A percentile compares a stretch with the other conserved stretches of the same genome.
Evolutionary conservation across 2,329 filamentous ascomycete species (phyloP).

Genomic region (Trichoderma oligosporum): DNA sequence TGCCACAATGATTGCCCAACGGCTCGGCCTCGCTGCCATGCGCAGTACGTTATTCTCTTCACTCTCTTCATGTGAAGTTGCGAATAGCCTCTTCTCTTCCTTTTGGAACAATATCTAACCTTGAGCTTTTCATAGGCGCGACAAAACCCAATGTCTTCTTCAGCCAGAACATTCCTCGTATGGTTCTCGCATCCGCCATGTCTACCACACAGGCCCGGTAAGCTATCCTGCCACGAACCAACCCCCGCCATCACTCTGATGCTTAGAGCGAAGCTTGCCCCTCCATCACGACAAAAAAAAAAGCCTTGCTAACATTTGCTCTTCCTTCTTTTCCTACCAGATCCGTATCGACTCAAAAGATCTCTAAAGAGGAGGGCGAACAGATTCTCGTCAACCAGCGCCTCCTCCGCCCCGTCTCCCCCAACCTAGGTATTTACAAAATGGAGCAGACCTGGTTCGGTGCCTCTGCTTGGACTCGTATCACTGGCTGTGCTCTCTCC

Average conservation of each 20-base stretch:
- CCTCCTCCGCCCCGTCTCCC: slow-evolving; percentile 73
- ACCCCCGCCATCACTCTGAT: neutral
- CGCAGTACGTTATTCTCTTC: slow-evolving; percentile 49
- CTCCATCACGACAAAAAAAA: neutral
- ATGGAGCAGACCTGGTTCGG: slow-evolving; percentile 81
- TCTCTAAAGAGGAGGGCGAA: slow-evolving; percentile 51
- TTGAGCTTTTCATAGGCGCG: slow-evolving; percentile 30
- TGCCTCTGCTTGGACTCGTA: slow-evolving; percentile 69
- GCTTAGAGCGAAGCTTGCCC: neutral
- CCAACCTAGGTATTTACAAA: slow-evolving; percentile 83
- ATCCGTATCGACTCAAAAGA: slow-evolving; percentile 53
- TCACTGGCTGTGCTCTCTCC: slow-evolving; percentile 73
- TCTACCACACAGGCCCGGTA: slow-evolving; percentile 48
- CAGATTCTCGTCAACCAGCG: slow-evolving; percentile 78
- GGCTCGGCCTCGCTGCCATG: slow-evolving; percentile 56
- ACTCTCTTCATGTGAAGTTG: slow-evolving; percentile 8
- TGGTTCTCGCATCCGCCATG: slow-evolving; percentile 41
- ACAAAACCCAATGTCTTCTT: slow-evolving; percentile 46
- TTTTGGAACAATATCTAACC: neutral
- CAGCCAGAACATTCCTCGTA: slow-evolving; percentile 45
- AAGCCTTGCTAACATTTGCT: neutral
- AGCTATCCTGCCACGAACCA: too few relatives aligned
- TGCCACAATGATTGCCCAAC: slow-evolving; percentile 52
- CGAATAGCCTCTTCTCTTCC: slow-evolving; percentile 24
- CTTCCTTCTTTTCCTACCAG: slow-evolving; percentile 32